A percentile compares a stretch with the other conserved stretches of the same genome.
These are phyloP conservation scores for Fragilariopsis cylindrus DNA, from an alignment of 108 stramenopile genomes.

Conservation along the genomic window DNA sequence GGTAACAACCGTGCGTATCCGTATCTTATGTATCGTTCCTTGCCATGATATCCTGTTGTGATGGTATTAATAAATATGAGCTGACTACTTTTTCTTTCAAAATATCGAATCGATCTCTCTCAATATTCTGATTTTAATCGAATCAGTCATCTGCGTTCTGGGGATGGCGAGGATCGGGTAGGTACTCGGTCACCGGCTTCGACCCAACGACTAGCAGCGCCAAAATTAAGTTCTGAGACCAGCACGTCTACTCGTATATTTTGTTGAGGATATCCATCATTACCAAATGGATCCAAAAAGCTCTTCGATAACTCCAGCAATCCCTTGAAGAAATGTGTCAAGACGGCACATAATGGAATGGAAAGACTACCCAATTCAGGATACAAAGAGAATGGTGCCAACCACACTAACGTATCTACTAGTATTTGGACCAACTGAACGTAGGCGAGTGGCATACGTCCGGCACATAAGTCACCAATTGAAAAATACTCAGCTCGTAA, in stretches of 20 bases:
- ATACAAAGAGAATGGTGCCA: constrained; percentile 57
- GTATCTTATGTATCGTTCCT: no score
- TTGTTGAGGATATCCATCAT: constrained; percentile 40
- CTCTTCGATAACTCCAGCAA: constrained; percentile 33
- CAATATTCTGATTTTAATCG: no score
- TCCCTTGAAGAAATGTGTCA: constrained; percentile 16
- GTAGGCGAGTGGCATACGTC: constrained; percentile 75
- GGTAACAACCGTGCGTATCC: no score
- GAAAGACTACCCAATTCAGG: constrained; percentile 5
- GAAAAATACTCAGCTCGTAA: constrained; percentile 56
- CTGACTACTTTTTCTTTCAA: no score
- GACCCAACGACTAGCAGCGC: constrained; percentile 58
- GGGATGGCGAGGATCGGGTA: no score
- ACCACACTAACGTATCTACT: constrained; percentile 48
- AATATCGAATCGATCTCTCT: no score
- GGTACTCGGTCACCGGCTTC: constrained; percentile 39
- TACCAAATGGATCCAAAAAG: constrained; percentile 67
- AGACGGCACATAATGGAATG: constrained; percentile 12
- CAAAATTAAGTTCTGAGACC: constrained; percentile 69
- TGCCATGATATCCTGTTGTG: no score
- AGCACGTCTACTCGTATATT: constrained; percentile 71
- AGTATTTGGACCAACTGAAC: constrained; percentile 65
- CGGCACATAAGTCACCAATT: constrained; percentile 56
- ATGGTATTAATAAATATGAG: no score
- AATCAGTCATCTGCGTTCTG: no score